Percentiles rank a stretch among this genome's conserved stretches.
These are phyloP conservation scores for Tilletia setariae DNA, from an alignment of 1,284 basidiomycete species.

Conservation along the genomic window DNA sequence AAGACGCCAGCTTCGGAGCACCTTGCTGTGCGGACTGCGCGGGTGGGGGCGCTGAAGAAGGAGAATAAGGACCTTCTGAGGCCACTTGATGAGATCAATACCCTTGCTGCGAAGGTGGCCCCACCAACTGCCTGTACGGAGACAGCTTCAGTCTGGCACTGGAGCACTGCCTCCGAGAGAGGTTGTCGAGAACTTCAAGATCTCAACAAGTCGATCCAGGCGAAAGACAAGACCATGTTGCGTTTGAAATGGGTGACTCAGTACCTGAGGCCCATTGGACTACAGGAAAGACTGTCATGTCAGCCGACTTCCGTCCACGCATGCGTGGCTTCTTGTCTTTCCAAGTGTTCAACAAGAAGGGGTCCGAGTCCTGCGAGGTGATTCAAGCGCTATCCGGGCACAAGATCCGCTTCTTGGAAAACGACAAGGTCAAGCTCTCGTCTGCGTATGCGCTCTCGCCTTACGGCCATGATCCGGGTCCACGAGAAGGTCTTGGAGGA, in stretches of 20 bases:
- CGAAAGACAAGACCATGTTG: slow-evolving; percentile 69
- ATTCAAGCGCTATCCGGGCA: slow-evolving; percentile 76
- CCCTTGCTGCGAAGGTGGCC: too few relatives aligned
- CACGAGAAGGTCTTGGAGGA: slow-evolving; percentile 81
- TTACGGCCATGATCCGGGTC: slow-evolving; percentile 80
- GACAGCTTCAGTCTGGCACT: too few relatives aligned
- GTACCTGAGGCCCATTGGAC: too few relatives aligned
- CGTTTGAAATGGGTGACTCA: slow-evolving; percentile 66
- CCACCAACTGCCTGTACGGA: too few relatives aligned
- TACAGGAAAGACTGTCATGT: too few relatives aligned
- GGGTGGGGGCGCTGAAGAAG: slow-evolving; percentile 66
- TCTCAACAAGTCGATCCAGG: slow-evolving; percentile 59
- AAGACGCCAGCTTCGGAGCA: slow-evolving; percentile 74
- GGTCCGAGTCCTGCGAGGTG: slow-evolving; percentile 74
- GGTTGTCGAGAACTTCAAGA: slow-evolving; percentile 67
- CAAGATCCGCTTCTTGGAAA: slow-evolving; percentile 77
- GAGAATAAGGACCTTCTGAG: slow-evolving; percentile 70
- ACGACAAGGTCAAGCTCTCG: slow-evolving; percentile 76
- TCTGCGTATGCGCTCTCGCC: slow-evolving; percentile 60
- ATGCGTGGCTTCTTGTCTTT: too few relatives aligned
- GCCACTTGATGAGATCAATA: slow-evolving; percentile 49
- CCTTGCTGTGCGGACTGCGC: slow-evolving; percentile 67
- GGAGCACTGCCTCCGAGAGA: slow-evolving; percentile 59
- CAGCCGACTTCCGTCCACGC: too few relatives aligned
- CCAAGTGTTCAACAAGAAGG: slow-evolving; percentile 66